Evolutionary conservation across 2,329 filamentous ascomycete genomes (phyloP).

Genomic region (Colletotrichum gloeosporioides): DNA sequence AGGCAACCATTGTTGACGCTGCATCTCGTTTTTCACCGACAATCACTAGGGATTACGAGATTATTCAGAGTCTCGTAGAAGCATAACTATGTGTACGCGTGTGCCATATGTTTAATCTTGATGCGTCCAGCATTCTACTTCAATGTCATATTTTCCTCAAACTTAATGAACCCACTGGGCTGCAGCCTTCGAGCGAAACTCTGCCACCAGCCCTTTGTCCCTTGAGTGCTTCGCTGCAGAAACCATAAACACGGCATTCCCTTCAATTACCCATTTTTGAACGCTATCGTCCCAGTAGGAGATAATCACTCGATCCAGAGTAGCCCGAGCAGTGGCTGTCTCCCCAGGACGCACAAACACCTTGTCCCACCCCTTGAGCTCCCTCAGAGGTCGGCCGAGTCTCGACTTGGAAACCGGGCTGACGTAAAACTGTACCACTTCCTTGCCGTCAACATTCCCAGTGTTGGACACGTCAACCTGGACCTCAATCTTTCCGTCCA

Average conservation of each 20-base stretch:
- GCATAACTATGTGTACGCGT: accelerated
- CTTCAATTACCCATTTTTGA: not conserved
- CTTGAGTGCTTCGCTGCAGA: not conserved
- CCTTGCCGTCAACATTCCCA: accelerated
- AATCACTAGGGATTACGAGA: not conserved
- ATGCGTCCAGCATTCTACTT: not conserved
- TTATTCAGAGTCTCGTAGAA: not conserved
- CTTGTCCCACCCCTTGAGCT: not conserved
- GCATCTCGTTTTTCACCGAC: not conserved
- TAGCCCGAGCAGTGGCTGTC: not conserved
- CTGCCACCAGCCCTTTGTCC: not conserved
- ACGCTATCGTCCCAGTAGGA: not conserved
- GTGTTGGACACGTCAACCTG: not conserved
- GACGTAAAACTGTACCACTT: not conserved
- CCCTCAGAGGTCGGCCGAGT: not conserved
- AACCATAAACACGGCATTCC: not conserved
- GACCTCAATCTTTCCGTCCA: not conserved
- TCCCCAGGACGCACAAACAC: not conserved
- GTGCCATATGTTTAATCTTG: not conserved
- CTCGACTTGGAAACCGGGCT: not conserved
- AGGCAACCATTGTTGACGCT: not conserved
- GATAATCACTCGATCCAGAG: not conserved
- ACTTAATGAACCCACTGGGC: not conserved
- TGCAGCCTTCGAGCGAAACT: not conserved
- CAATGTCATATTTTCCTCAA: accelerated